Evolutionary conservation across 2,329 filamentous ascomycete genomes (phyloP), one percentile per base, ranked within the genome.

Genomic region (Thermoascus crustaceus): DNA sequence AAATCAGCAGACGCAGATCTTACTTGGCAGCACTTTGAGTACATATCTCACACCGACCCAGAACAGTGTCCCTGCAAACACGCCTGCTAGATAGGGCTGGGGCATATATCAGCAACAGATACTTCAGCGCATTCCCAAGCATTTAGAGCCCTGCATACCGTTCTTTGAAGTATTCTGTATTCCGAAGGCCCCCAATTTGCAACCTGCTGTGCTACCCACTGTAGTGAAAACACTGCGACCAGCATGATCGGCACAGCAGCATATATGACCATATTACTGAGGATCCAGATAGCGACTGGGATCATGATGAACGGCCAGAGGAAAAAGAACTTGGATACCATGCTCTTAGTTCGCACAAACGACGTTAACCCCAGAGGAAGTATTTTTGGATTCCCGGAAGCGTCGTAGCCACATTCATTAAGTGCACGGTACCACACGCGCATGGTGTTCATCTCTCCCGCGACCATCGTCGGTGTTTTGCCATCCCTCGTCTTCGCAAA

Each of bases 121-220:
- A n/a, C n/a, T n/a, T n/a, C n/a, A n/a, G n/a, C n/a, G 23, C 35
- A 14, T 25, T 24, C 20, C 31, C 9, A 22, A 17, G 14, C 27
- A 3, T 18, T 18, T 26, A 10, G 9, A 3, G 19, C 14, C 24
- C 16, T 25, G 66, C 79, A 52, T 69, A 86, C 82, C 40, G 91
- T 96, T 64, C 82, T 85, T 57, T 95, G 87, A 50, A 96, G 80
- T 46, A 82, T 76, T 49, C 86, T 82, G 80, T 94, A 94, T 51
- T 94, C 85, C 3, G 81, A 71, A 7, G 88, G 88, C 11, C 85
- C 88, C 68, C 83, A 88, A 43, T 81, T 79, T 37, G 94, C 69
- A 23, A 89, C 68, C 61, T 85, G 81, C 56, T 83, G 78, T 4
- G 84, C 85, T 36, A 78, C 66, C 74, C 77, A 86, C 50, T 94